Conservation (phyloP, 1,284 basidiomycete genomes). For the Sanguinoderma infundibulare region DNA sequence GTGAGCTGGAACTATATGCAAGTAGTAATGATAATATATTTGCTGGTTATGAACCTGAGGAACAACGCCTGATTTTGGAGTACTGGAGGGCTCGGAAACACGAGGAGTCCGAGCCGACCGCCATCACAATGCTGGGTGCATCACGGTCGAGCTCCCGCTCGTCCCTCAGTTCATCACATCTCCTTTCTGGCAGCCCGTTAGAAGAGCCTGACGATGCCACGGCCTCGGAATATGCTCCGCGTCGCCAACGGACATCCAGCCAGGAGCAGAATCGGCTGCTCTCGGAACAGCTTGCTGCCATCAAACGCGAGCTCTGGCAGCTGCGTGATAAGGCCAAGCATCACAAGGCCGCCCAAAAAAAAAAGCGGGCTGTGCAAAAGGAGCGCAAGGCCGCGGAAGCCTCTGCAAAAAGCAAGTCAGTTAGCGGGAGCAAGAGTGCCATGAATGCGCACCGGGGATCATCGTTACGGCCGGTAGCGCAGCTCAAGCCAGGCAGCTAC, state of each 20-base stretch:
- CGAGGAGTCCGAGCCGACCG: background rate
- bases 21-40: background rate
- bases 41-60: background rate
- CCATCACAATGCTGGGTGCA: background rate
- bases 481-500: slow-evolving; percentile 20
- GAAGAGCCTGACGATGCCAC: too few species aligned
- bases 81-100: slow-evolving; percentile 1
- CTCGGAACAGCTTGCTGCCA: too few species aligned
- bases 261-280: too few species aligned
- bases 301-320: too few species aligned
- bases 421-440: too few species aligned
- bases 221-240: too few species aligned
- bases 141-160: background rate
- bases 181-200: too few species aligned
- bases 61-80: background rate
- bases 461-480: slow-evolving; percentile 9
- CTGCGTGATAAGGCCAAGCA: background rate
- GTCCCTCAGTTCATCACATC: too few species aligned
- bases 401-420: too few species aligned
- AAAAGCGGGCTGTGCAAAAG: too few species aligned
- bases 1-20: background rate
- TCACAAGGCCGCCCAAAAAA: background rate
- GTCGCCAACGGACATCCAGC: too few species aligned
- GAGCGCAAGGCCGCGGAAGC: background rate
- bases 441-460: too few species aligned